Evolutionary conservation across 179 eudicot species (phyloP).

Genomic region (Patellifolia procumbens): DNA sequence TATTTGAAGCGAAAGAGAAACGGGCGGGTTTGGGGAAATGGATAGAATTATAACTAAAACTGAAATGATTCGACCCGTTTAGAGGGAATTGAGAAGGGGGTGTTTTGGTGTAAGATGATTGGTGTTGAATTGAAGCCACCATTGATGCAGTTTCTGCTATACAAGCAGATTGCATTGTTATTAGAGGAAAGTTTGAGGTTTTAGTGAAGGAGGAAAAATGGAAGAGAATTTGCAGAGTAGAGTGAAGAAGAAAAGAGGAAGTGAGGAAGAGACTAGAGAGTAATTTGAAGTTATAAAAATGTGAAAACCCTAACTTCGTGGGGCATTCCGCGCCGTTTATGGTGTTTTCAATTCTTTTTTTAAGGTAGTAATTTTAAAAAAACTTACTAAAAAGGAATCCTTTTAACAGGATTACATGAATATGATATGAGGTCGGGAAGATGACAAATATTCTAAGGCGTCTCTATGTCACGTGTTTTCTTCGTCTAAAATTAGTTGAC

Average conservation of each 20-base stretch:
- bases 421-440: too few relatives aligned
- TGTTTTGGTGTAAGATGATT: slow-evolving; percentile 38
- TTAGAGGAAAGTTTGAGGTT: background rate
- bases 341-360: background rate
- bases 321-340: slow-evolving; percentile 6
- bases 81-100: slow-evolving; percentile 21
- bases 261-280: too few relatives aligned
- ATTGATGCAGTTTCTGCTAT: slow-evolving; percentile 36
- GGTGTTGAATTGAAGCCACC: slow-evolving; percentile 65
- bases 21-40: slow-evolving; percentile 38
- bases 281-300: background rate
- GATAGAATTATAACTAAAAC: slow-evolving; percentile 7
- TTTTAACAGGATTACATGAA: too few relatives aligned
- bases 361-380: too few relatives aligned
- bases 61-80: slow-evolving; percentile 8
- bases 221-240: background rate
- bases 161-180: slow-evolving; percentile 50
- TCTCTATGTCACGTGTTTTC: too few relatives aligned
- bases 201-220: background rate
- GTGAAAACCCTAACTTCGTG: slow-evolving; percentile 9
- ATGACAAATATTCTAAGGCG: too few relatives aligned
- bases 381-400: too few relatives aligned
- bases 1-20: slow-evolving; percentile 45
- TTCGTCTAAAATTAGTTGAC: too few relatives aligned
- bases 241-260: background rate